phyloP scores from a whole-genome alignment of 2,329 filamentous ascomycete genomes.

The Trichophyton simii region DNA sequence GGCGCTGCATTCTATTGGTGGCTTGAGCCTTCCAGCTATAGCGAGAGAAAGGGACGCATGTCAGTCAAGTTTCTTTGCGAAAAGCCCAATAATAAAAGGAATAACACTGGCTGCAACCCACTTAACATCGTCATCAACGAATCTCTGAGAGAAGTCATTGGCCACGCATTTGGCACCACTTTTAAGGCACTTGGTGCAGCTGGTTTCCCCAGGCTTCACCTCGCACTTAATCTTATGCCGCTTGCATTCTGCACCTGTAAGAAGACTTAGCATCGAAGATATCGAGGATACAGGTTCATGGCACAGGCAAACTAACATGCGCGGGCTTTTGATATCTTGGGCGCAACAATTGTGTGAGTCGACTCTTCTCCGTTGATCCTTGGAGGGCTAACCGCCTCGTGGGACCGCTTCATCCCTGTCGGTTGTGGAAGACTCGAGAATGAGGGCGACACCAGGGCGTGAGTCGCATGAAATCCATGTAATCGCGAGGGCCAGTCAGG shows the following conservation, averaged over 20 bases:
- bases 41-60: neutral
- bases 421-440: neutral
- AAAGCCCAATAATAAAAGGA: neutral
- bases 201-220: slow-evolving; percentile 34
- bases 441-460: neutral
- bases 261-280: slow-evolving; percentile 5
- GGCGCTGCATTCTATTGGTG: slow-evolving; percentile 29
- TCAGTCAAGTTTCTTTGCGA: neutral
- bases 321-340: slow-evolving; percentile 31
- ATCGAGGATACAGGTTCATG: slow-evolving; percentile 8
- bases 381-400: slow-evolving; percentile 1
- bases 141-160: slow-evolving; percentile 45
- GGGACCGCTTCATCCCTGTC: slow-evolving; percentile 5
- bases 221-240: slow-evolving; percentile 46
- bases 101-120: slow-evolving; percentile 23
- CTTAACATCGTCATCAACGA: slow-evolving; percentile 43
- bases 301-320: slow-evolving; percentile 24
- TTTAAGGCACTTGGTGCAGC: slow-evolving; percentile 39
- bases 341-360: slow-evolving; percentile 11
- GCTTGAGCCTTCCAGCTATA: slow-evolving; percentile 36
- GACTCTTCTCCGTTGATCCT: neutral
- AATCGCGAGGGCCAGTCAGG: neutral
- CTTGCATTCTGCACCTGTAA: slow-evolving; percentile 38
- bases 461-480: slow-evolving; percentile 1
- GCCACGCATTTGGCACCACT: slow-evolving; percentile 42